Evolutionary conservation across 768 basidiomycete species (phyloP).

Genomic region (Tylopilus felleus): DNA sequence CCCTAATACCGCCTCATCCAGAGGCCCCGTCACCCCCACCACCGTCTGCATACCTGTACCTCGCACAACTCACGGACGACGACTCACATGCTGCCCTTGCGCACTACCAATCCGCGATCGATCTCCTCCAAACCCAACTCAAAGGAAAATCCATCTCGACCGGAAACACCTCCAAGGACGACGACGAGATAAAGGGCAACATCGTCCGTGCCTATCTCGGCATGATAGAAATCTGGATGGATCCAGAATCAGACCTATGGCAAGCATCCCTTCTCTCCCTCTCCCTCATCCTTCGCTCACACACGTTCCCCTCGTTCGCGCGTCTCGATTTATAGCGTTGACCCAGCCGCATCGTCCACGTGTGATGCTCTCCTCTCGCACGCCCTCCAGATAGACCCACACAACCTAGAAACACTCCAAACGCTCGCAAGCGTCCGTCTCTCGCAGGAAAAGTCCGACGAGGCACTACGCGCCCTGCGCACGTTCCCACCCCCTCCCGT

Average conservation of each 20-base stretch:
- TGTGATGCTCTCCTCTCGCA: constrained; percentile 73
- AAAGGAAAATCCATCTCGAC: constrained; percentile 66
- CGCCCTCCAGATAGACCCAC: constrained; percentile 72
- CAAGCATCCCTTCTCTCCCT: constrained; percentile 30
- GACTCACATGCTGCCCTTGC: constrained; percentile 70
- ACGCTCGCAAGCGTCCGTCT: constrained; percentile 82
- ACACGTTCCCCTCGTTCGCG: not conserved
- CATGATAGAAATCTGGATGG: constrained; percentile 97
- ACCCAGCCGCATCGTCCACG: constrained; percentile 74
- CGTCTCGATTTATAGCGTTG: constrained; percentile 58
- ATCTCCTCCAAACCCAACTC: constrained; percentile 60
- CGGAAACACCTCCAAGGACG: constrained; percentile 31
- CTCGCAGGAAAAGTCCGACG: constrained; percentile 81
- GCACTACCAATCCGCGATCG: constrained; percentile 79
- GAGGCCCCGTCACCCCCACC: constrained; percentile 58
- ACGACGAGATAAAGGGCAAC: constrained; percentile 56
- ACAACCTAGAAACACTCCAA: constrained; percentile 77
- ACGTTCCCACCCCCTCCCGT: constrained; percentile 17
- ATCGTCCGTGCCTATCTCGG: constrained; percentile 78
- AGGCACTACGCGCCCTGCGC: constrained; percentile 51
- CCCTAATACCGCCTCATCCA: constrained; percentile 55
- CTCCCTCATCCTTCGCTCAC: not conserved
- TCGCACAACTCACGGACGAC: constrained; percentile 79
- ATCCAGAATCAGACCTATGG: constrained; percentile 86
- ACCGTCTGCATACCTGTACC: constrained; percentile 81